phyloP scores from a whole-genome alignment of 129 eudicot genomes.

The Escallonia rubra region DNA sequence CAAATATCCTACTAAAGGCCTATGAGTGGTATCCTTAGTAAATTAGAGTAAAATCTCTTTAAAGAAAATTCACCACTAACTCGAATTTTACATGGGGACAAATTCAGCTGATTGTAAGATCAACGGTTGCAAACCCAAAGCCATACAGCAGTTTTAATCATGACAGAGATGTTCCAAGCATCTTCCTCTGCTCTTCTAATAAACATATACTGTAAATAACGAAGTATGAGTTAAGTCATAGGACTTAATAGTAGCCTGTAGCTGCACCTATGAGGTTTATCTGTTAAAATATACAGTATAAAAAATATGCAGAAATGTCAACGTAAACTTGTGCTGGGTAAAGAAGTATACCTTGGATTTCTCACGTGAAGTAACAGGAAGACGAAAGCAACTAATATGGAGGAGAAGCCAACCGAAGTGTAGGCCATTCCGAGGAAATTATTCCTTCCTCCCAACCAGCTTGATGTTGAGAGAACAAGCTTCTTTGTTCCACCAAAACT shows the following conservation, averaged over 20 bases:
- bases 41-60: too few relatives aligned
- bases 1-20: too few relatives aligned
- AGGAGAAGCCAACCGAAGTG: conserved; percentile 52
- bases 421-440: conserved; percentile 77
- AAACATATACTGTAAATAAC: not conserved
- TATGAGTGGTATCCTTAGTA: too few relatives aligned
- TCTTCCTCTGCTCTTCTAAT: not conserved
- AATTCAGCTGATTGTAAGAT: too few relatives aligned
- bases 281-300: not conserved
- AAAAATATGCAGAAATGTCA: conserved; percentile 8
- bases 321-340: not conserved
- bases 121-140: too few relatives aligned
- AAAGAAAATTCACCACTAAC: too few relatives aligned
- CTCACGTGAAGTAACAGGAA: conserved; percentile 70
- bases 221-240: conserved; percentile 5
- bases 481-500: conserved; percentile 75
- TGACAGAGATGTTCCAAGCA: not conserved
- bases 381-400: conserved; percentile 51
- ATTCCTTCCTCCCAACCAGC: conserved; percentile 89
- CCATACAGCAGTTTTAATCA: too few relatives aligned
- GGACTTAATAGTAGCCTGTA: not conserved
- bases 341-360: conserved; percentile 57
- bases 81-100: too few relatives aligned
- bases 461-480: conserved; percentile 79
- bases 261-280: not conserved